Evolutionary conservation across 2,329 filamentous ascomycete species (phyloP).

Genomic region (Coniochaeta pulveracea): DNA sequence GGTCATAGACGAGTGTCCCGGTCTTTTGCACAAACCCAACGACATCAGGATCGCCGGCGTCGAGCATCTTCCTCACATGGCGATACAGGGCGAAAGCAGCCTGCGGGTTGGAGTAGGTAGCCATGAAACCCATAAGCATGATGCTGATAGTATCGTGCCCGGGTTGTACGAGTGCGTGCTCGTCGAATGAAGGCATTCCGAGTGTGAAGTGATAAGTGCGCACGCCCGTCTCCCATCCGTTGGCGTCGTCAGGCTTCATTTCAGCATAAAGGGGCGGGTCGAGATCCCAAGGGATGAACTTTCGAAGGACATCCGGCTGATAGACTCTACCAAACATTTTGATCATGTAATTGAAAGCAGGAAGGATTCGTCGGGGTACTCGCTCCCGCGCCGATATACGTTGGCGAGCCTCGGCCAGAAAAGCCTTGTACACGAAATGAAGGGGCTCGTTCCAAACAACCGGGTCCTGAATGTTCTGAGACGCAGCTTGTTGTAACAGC

Average conservation of each 20-base stretch:
- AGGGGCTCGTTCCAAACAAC: constrained; percentile 40
- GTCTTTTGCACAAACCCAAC: constrained; percentile 25
- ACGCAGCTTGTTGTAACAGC: constrained; percentile 41
- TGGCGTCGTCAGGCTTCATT: neutral
- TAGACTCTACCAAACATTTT: constrained; percentile 37
- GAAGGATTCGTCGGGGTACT: constrained; percentile 19
- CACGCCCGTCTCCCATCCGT: constrained; percentile 8
- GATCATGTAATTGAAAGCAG: constrained; percentile 35
- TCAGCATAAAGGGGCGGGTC: constrained; percentile 1
- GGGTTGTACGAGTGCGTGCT: constrained; percentile 19
- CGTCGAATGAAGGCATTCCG: constrained; percentile 9
- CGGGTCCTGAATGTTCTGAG: constrained; percentile 32
- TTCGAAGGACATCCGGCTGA: constrained; percentile 31
- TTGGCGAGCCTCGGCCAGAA: constrained; percentile 26
- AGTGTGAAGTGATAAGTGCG: constrained; percentile 7
- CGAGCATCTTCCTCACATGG: constrained; percentile 31
- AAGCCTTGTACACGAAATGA: constrained; percentile 35
- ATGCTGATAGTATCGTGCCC: constrained; percentile 26
- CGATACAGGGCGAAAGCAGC: constrained; percentile 33
- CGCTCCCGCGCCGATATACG: too few species aligned
- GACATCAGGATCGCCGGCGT: constrained; percentile 22
- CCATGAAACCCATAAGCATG: constrained; percentile 36
- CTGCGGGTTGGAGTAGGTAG: constrained; percentile 24
- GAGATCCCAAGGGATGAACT: constrained; percentile 13
- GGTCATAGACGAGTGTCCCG: constrained; percentile 34